phyloP scores from a whole-genome alignment of 169 alveolate genomes.

The Eimeria sp. region DNA sequence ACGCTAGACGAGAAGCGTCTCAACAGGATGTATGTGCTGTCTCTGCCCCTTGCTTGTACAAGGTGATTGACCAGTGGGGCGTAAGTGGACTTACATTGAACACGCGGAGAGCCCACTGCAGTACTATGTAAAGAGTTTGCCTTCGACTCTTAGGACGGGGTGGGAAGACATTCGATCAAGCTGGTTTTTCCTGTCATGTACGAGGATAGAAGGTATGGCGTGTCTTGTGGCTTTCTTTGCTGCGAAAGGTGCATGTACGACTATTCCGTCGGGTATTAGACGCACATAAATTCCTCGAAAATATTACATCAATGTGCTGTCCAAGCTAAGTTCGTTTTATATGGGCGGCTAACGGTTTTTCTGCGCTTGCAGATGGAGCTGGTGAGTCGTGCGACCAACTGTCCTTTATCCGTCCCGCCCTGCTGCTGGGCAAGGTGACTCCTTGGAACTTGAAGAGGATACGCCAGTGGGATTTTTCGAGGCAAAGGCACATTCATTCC shows the following conservation, averaged over 20 bases:
- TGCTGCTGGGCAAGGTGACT: not conserved
- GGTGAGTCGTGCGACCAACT: not conserved
- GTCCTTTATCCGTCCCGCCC: not conserved
- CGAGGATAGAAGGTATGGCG: not conserved
- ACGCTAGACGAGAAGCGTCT: not conserved
- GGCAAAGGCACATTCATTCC: not conserved
- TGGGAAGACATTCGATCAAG: not conserved
- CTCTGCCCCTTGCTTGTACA: not conserved
- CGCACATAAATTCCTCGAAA: not conserved
- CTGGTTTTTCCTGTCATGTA: not conserved
- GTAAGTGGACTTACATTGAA: not conserved
- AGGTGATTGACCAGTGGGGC: not conserved
- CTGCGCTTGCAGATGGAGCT: not conserved
- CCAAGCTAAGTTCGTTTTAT: not conserved
- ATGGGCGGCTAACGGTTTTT: not conserved
- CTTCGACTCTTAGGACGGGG: not conserved
- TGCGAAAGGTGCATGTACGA: not conserved
- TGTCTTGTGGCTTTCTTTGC: not conserved
- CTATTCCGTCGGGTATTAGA: not conserved
- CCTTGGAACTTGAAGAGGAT: not conserved
- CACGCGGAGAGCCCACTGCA: not conserved
- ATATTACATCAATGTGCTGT: not conserved
- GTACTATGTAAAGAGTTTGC: not conserved
- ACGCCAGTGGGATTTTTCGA: not conserved
- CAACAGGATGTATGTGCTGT: slow-evolving; percentile 3